Evolutionary conservation across 2,329 filamentous ascomycete species (phyloP), one percentile per base, ranked within the genome.

Genomic region (Claviceps monticola): DNA sequence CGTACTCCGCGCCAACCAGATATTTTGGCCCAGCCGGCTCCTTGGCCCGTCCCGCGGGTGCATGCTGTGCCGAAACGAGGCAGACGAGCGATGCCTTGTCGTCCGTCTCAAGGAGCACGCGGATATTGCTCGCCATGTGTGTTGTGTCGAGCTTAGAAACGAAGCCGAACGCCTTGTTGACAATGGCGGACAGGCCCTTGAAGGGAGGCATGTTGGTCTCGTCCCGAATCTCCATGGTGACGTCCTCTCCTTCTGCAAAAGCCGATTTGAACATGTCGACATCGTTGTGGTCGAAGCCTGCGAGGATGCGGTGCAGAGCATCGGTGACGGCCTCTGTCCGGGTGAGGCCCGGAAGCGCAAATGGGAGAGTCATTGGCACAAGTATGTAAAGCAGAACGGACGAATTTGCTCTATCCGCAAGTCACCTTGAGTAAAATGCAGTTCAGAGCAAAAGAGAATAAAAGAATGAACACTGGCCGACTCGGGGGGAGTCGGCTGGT

Each of bases 121-220:
- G 59, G 16, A 64, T 52, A 50, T 62, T 66, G 49, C 54, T 64
- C 44, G 61, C 51, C n/a, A 57, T 58, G 51, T 67, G 66, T 9
- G 62, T 65, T 14, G 63, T 65, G 36, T 60, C 60, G 37, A 54
- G 47, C 17, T 11, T 49, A 6, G 49, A 43, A 17, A 53, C 48
- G n/a, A 46, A 37, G 23, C 29, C 51, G 29, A 53, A 49, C 7
- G 48, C 42, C 11, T 53, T 26, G 34, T 16, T 43, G 26, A 36
- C 34, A 34, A 53, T 50, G 19, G 37, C 26, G 41, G 51, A 50
- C 47, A 44, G 43, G 42, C 36, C 42, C 17, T 41, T 17, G 17
- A 53, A 36, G 11, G 29, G 29, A 5, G 39, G 19, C 23, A 21
- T 46, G 17, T 19, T 37, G n/a, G 37, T 41, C n/a, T 34, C 47